These are phyloP conservation scores for Zymoseptoria brevis DNA, from an alignment of 2,329 filamentous ascomycete species.

Conservation along the genomic window DNA sequence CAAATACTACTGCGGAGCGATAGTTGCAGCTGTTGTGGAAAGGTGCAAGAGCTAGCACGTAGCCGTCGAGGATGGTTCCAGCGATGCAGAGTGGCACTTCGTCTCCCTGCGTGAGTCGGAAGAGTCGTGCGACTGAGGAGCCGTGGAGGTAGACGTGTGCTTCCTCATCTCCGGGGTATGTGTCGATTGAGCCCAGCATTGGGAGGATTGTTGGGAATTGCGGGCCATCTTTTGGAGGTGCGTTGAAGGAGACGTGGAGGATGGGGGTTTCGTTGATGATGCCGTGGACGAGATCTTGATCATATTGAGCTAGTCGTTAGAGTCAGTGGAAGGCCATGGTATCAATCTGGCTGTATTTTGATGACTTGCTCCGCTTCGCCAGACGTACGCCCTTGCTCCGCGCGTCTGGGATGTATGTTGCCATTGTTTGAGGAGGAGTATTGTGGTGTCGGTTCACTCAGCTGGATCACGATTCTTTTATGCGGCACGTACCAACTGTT, in stretches of 20 bases:
- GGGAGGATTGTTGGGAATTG: constrained; percentile 67
- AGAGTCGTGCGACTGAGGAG: constrained; percentile 70
- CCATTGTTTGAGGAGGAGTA: background rate
- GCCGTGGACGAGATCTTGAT: constrained; percentile 61
- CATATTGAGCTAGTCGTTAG: constrained; percentile 53
- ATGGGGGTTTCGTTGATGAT: constrained; percentile 69
- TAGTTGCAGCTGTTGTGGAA: constrained; percentile 79
- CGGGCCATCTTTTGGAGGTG: constrained; percentile 45
- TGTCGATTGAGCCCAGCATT: constrained; percentile 79
- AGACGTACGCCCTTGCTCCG: constrained; percentile 24
- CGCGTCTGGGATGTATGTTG: constrained; percentile 22
- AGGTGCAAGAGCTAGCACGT: constrained; percentile 71
- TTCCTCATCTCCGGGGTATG: constrained; percentile 60
- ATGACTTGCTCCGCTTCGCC: constrained; percentile 20
- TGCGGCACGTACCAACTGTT: background rate
- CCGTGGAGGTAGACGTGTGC: constrained; percentile 71
- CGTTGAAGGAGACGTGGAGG: constrained; percentile 71
- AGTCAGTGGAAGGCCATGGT: background rate
- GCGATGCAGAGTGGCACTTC: constrained; percentile 61
- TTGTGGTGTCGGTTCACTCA: background rate
- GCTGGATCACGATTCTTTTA: background rate
- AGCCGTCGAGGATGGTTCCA: constrained; percentile 67
- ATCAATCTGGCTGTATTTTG: background rate
- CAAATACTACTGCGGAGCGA: constrained; percentile 70
- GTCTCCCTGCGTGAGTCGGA: constrained; percentile 50